Evolutionary conservation across 2,329 filamentous ascomycete genomes (phyloP).

Genomic region (Triangularia verruculosa): DNA sequence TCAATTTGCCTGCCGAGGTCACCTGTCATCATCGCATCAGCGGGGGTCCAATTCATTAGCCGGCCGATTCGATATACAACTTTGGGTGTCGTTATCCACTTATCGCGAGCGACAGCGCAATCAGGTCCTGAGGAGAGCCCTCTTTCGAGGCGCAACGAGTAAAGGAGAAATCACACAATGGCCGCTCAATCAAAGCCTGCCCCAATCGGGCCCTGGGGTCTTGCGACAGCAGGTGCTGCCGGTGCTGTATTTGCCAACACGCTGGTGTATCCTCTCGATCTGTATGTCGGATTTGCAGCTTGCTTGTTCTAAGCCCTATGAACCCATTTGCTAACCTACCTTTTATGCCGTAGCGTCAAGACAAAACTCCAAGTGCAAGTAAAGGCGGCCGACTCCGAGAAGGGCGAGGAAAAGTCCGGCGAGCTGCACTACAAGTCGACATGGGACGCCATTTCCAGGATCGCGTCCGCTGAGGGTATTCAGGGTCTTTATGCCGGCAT

Average conservation of each 20-base stretch:
- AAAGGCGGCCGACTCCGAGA: slow-evolving; percentile 51
- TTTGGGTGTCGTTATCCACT: not conserved
- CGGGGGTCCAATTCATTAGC: slow-evolving; percentile 10
- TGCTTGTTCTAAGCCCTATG: slow-evolving; percentile 3
- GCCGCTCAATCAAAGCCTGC: slow-evolving; percentile 61
- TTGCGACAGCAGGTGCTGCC: slow-evolving; percentile 85
- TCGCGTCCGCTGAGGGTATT: slow-evolving; percentile 75
- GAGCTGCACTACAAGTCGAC: slow-evolving; percentile 80
- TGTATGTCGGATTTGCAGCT: slow-evolving; percentile 58
- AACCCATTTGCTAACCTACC: slow-evolving; percentile 16
- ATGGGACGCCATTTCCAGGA: slow-evolving; percentile 83
- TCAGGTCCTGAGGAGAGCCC: not conserved
- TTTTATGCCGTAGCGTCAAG: slow-evolving; percentile 69
- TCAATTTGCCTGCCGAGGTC: not conserved
- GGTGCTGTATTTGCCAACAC: slow-evolving; percentile 94
- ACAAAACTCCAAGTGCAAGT: slow-evolving; percentile 94
- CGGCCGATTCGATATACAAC: slow-evolving; percentile 9
- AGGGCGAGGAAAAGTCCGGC: slow-evolving; percentile 40
- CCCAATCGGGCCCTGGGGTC: slow-evolving; percentile 84
- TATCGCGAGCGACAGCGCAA: not conserved
- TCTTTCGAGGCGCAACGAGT: not conserved
- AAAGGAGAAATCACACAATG: slow-evolving; percentile 37
- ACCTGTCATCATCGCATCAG: slow-evolving; percentile 24
- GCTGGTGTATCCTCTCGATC: slow-evolving; percentile 91
- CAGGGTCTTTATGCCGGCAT: slow-evolving; percentile 86